Evolutionary conservation across 192 early-diverging fungal species (phyloP), one percentile per base, ranked within the genome.

Genomic region (Podochytrium sp.): DNA sequence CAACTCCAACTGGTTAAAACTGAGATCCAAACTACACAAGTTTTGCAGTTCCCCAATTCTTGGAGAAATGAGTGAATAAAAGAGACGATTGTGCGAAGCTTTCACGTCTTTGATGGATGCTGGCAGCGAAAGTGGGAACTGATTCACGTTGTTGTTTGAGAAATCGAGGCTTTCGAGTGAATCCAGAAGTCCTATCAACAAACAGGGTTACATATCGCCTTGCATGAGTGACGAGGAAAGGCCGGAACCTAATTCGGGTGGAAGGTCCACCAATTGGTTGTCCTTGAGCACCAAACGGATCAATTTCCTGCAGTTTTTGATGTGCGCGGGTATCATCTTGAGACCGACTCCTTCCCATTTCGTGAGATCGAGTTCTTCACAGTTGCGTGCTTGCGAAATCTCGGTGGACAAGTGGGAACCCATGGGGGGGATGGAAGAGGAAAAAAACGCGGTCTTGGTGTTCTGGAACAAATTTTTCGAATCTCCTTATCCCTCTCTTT

Each of bases 31-130:
- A 16, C 34, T 27, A 5, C n/a, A 20, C 2, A 84, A 56, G 56
- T 82, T 79, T 12, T 33, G 42, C n/a, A 84, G 71, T 25, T 83
- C 73, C 14, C 78, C 78, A 42, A 84, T 84, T 37, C 77, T 79
- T 7, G 83, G 80, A n/a, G 83, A 71, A 72, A 85, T 84, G 20
- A 80, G 78, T 4, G 75, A 79, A 52, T 78, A 84, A 68, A 85
- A 85, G 2, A 85, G 75, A 29, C 84, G 58, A 59, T 85, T 85
- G 55, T 78, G 63, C 20, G 38, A 79, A 73, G 84, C 84, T 42
- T 80, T 33, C 37, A 82, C 60, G 42, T 78, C 78, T 23, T 74
- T 60, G 32, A 85, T 38, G 27, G 64, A 55, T 14, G 47, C 63
- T n/a, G 84, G 84, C 3, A 85, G 55, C 14, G 49, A 27, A 25